Evolutionary conservation across 345 rosid genomes (phyloP), one percentile per base, ranked within the genome.

Genomic region (Populus simonii): DNA sequence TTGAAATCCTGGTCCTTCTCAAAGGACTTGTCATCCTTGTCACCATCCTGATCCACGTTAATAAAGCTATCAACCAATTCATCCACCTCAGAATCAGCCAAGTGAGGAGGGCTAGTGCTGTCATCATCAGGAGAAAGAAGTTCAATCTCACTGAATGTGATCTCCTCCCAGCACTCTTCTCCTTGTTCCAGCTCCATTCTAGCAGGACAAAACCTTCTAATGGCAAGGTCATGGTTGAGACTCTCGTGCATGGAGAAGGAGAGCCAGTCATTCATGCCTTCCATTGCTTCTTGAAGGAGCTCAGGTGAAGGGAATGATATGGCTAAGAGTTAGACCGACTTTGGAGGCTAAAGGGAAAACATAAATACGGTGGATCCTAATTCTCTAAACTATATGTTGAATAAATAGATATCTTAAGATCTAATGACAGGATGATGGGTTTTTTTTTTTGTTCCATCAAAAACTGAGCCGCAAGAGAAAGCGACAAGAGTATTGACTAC

Each of bases 21-120:
- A 73, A 71, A 62, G 66, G 74, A 41, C 43, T 9, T 68, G 67
- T 29, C 61, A 27, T 8, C 23, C 15, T 7, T 65, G 15, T 15
- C 75, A 73, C 62, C 81, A 31, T 65, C 71, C 23, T 78, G 51
- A 36, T 67, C 49, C 33, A 80, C 80, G 75, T 87, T 89, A 73
- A 90, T 81, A 88, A 89, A 89, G 81, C 91, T 89, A 63, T 88
- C 88, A 18, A 89, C 92, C 33, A 89, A 83, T 11, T 90, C 86
- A 76, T 90, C 87, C 7, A 88, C 84, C 79, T 90, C 91, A 12
- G 89, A 78, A 66, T 82, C 82, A 49, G 84, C 82, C 11, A 85
- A 76, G 47, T n/a, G 76, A 25, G 88, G 78, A 51, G 72, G 76
- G 78, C 33, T 27, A 1, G 75, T 35, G 66, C 43, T 51, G 10